These are phyloP conservation scores for Schwanniomyces yamadae DNA, from an alignment of 805 yeast genomes.

Conservation along the genomic window DNA sequence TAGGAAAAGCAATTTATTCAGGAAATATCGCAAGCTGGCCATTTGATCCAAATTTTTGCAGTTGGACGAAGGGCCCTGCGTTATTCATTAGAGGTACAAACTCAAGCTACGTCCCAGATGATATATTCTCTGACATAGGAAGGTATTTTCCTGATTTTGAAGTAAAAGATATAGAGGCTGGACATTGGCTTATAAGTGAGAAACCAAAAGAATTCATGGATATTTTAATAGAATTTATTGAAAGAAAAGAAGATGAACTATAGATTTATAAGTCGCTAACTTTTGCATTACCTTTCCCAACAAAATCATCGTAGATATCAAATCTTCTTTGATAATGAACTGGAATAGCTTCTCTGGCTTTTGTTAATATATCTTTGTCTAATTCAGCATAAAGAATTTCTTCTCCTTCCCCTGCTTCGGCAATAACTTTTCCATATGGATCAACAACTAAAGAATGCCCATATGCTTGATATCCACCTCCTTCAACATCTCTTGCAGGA, in stretches of 20 bases:
- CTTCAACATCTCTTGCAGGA: constrained; percentile 75
- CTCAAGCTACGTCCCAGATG: constrained; percentile 81
- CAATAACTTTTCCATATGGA: constrained; percentile 40
- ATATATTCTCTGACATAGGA: constrained; percentile 69
- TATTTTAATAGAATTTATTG: constrained; percentile 61
- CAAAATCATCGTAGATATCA: constrained; percentile 41
- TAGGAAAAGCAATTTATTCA: constrained; percentile 62
- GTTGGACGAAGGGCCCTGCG: constrained; percentile 66
- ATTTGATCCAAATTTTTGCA: constrained; percentile 49
- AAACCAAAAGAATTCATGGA: constrained; percentile 75
- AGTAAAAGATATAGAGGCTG: constrained; percentile 71
- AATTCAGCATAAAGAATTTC: constrained; percentile 43
- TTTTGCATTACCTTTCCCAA: constrained; percentile 25
- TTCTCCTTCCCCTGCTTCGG: constrained; percentile 48
- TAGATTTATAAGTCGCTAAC: constrained; percentile 25
- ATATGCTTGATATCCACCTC: constrained; percentile 44
- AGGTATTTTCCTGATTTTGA: constrained; percentile 76
- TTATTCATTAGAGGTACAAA: constrained; percentile 77
- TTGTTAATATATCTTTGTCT: constrained; percentile 38
- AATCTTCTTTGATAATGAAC: constrained; percentile 44
- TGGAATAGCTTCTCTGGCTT: constrained; percentile 41
- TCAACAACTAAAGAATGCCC: constrained; percentile 47
- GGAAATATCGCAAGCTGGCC: constrained; percentile 79
- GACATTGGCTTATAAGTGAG: constrained; percentile 93
- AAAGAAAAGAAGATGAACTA: constrained; percentile 38